Percentiles rank a stretch among this genome's conserved stretches.
Evolutionary conservation across 441 rosid species (phyloP).

Genomic region (Macaranga tanarius): DNA sequence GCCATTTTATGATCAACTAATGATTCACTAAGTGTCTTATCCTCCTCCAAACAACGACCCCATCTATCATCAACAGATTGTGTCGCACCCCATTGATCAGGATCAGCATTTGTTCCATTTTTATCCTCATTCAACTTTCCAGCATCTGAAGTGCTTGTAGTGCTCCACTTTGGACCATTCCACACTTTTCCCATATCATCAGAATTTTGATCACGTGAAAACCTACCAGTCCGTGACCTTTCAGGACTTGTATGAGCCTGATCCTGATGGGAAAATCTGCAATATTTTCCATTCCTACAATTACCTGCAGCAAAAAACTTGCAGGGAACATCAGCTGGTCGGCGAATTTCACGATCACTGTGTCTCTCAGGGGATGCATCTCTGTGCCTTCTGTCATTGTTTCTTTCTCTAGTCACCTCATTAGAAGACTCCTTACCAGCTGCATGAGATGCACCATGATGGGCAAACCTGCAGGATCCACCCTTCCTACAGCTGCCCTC

Average conservation of each 20-base stretch:
- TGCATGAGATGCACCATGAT: constrained; percentile 44
- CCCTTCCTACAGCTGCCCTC: constrained; percentile 58
- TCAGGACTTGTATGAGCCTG: constrained; percentile 51
- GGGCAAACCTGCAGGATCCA: constrained; percentile 48
- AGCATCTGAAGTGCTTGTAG: constrained; percentile 30
- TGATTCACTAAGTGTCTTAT: constrained; percentile 29
- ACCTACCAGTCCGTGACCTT: constrained; percentile 42
- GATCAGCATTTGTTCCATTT: constrained; percentile 26
- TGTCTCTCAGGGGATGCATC: constrained; percentile 45
- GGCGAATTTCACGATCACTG: constrained; percentile 49
- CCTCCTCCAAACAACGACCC: constrained; percentile 33
- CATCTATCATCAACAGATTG: constrained; percentile 40
- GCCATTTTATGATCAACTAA: constrained; percentile 26
- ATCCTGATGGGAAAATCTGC: constrained; percentile 72
- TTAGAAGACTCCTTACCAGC: constrained; percentile 35
- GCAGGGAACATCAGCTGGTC: constrained; percentile 58
- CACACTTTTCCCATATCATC: constrained; percentile 40
- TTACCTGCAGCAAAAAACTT: constrained; percentile 68
- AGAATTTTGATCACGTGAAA: constrained; percentile 37
- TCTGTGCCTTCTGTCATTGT: constrained; percentile 44
- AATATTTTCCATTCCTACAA: constrained; percentile 74
- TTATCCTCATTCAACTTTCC: constrained; percentile 34
- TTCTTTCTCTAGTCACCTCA: constrained; percentile 49
- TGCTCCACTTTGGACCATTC: constrained; percentile 50
- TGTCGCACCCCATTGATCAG: constrained; percentile 31